Evolutionary conservation across 805 yeast genomes (phyloP).

Genomic region (Candida germanica): DNA sequence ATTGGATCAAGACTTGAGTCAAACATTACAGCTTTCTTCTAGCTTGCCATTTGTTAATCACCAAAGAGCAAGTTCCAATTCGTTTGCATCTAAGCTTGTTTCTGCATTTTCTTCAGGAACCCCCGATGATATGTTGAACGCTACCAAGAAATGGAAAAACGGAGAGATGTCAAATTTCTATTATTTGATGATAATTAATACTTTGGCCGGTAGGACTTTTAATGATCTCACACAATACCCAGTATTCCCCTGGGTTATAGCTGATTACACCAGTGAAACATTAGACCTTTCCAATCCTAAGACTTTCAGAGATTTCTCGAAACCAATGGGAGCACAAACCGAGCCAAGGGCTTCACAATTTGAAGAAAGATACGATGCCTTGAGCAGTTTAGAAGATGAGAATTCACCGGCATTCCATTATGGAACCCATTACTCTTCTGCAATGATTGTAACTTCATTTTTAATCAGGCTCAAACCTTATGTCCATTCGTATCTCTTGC

Average conservation of each 20-base stretch:
- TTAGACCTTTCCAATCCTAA: slow-evolving; percentile 63
- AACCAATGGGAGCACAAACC: slow-evolving; percentile 91
- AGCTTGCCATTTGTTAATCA: slow-evolving; percentile 38
- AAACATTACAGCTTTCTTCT: slow-evolving; percentile 51
- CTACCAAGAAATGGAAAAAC: slow-evolving; percentile 68
- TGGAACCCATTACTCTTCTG: slow-evolving; percentile 91
- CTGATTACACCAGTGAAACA: slow-evolving; percentile 71
- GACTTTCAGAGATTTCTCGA: slow-evolving; percentile 69
- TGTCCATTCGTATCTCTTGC: slow-evolving; percentile 69
- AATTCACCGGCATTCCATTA: slow-evolving; percentile 78
- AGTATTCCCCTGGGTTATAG: slow-evolving; percentile 86
- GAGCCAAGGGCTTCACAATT: slow-evolving; percentile 58
- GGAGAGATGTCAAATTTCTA: slow-evolving; percentile 84
- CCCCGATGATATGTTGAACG: slow-evolving; percentile 31
- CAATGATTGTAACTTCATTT: slow-evolving; percentile 86
- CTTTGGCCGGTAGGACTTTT: slow-evolving; percentile 84
- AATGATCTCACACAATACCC: slow-evolving; percentile 91
- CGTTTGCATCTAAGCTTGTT: slow-evolving; percentile 27
- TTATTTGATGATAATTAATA: slow-evolving; percentile 75
- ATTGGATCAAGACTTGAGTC: slow-evolving; percentile 53
- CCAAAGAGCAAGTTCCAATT: slow-evolving; percentile 36
- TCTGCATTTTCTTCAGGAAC: slow-evolving; percentile 37
- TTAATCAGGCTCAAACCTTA: slow-evolving; percentile 76
- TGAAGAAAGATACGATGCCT: slow-evolving; percentile 68
- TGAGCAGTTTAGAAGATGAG: slow-evolving; percentile 56